phyloP scores from a whole-genome alignment of 2,329 filamentous ascomycete genomes.

The Cytospora piceicola region DNA sequence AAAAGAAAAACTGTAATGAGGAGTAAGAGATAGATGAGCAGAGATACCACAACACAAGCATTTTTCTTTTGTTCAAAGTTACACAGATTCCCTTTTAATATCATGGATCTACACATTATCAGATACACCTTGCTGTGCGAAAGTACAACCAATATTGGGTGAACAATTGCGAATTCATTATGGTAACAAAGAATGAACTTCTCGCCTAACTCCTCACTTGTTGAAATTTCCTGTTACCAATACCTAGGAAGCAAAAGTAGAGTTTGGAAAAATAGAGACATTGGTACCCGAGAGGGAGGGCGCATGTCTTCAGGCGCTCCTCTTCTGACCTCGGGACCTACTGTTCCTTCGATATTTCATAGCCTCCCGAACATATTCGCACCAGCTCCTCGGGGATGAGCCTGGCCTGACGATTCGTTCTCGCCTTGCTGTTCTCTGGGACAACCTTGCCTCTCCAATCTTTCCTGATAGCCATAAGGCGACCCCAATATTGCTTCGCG shows the following conservation, averaged over 20 bases:
- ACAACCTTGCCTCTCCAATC: neutral
- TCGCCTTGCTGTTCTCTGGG: neutral
- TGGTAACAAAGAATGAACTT: too few species aligned
- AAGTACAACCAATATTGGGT: too few species aligned
- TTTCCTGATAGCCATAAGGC: slow-evolving; percentile 8
- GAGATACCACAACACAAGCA: slow-evolving; percentile 10
- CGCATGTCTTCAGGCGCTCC: too few species aligned
- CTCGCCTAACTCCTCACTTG: too few species aligned
- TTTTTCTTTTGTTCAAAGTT: neutral
- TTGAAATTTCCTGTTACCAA: too few species aligned
- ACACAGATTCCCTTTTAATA: neutral
- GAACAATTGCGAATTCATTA: too few species aligned
- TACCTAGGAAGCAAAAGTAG: neutral
- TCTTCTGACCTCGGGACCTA: neutral
- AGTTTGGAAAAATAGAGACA: neutral
- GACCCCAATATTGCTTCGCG: neutral
- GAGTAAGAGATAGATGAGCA: slow-evolving; percentile 5
- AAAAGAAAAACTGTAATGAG: slow-evolving; percentile 12
- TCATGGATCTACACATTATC: neutral
- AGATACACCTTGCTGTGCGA: neutral
- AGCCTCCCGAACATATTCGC: neutral
- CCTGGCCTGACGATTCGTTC: neutral
- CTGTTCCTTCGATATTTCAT: neutral
- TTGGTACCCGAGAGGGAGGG: too few species aligned
- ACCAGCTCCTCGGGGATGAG: slow-evolving; percentile 1